Conservation (phyloP, 2,329 filamentous ascomycete species). For the Diaporthe eres region DNA sequence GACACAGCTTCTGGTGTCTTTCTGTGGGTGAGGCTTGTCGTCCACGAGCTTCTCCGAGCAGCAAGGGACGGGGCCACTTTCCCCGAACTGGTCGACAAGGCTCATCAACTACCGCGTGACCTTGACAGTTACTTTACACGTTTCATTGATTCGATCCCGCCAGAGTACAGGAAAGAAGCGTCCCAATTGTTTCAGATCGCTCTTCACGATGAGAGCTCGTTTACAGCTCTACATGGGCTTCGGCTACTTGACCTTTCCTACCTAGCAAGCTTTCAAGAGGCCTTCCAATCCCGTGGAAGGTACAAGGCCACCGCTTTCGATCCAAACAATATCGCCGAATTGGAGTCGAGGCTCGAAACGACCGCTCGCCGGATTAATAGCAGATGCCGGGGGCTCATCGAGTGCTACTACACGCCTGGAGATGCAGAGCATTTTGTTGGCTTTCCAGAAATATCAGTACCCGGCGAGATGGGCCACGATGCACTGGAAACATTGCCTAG, state of each 20-base stretch:
- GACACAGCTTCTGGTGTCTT: neutral
- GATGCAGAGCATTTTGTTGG: neutral
- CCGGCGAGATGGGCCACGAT: neutral
- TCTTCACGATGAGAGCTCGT: neutral
- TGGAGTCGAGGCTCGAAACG: neutral
- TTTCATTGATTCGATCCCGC: neutral
- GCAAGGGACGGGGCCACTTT: neutral
- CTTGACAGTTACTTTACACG: neutral
- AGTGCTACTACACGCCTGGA: neutral
- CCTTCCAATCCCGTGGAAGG: no score
- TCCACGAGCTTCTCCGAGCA: conserved; percentile 1
- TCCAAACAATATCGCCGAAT: neutral
- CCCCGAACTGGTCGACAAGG: neutral
- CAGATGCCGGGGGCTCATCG: neutral
- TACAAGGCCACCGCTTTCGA: neutral
- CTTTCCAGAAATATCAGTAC: neutral
- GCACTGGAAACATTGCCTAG: neutral
- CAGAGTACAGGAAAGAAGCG: neutral
- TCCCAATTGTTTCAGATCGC: neutral
- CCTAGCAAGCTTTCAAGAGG: no score
- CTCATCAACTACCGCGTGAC: neutral
- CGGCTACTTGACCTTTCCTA: neutral
- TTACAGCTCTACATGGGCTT: neutral
- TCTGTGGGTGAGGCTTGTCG: conserved; percentile 7
- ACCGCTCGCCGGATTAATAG: neutral